A percentile compares a stretch with the other conserved stretches of the same genome.
phyloP scores from a whole-genome alignment of 2,329 filamentous ascomycete species.

The Bipolaris victoriae region DNA sequence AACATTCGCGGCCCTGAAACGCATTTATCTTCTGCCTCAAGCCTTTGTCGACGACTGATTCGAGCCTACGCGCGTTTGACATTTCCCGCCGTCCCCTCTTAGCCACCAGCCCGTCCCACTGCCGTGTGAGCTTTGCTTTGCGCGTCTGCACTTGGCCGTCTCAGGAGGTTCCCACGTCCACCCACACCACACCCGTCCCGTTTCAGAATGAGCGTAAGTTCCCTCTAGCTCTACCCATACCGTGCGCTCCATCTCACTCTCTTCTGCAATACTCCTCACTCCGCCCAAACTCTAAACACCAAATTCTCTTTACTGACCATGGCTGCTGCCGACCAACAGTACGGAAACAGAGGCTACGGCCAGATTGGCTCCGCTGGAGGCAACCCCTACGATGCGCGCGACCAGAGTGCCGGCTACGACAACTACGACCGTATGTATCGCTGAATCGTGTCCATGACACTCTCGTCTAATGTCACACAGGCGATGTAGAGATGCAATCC shows the following conservation, averaged over 20 bases:
- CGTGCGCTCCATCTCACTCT: slow-evolving; percentile 13
- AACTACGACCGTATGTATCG: slow-evolving; percentile 52
- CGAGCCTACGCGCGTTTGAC: slow-evolving; percentile 12
- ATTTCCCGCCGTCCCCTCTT: slow-evolving; percentile 3
- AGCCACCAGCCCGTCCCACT: background rate
- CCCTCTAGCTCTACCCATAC: slow-evolving; percentile 19
- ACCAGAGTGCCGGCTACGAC: slow-evolving; percentile 56
- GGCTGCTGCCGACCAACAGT: slow-evolving; percentile 42
- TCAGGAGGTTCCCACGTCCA: slow-evolving; percentile 43
- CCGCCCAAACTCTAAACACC: slow-evolving; percentile 1
- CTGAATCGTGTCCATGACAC: slow-evolving; percentile 34
- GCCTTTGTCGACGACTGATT: slow-evolving; percentile 18
- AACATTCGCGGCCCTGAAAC: slow-evolving; percentile 16
- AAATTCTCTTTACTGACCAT: slow-evolving; percentile 24
- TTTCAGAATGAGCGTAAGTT: slow-evolving; percentile 51
- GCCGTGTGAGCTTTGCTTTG: slow-evolving; percentile 17
- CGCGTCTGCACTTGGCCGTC: slow-evolving; percentile 33
- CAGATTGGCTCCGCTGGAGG: slow-evolving; percentile 50
- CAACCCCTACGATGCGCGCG: slow-evolving; percentile 53
- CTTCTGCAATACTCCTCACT: slow-evolving; percentile 14
- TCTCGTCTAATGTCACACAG: slow-evolving; percentile 32
- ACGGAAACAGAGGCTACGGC: slow-evolving; percentile 50
- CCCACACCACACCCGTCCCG: slow-evolving; percentile 41
- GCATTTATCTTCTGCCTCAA: slow-evolving; percentile 21
- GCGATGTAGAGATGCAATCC: slow-evolving; percentile 71